phyloP scores from a whole-genome alignment of 2,329 filamentous ascomycete genomes.

The Delphinella strobiligena region DNA sequence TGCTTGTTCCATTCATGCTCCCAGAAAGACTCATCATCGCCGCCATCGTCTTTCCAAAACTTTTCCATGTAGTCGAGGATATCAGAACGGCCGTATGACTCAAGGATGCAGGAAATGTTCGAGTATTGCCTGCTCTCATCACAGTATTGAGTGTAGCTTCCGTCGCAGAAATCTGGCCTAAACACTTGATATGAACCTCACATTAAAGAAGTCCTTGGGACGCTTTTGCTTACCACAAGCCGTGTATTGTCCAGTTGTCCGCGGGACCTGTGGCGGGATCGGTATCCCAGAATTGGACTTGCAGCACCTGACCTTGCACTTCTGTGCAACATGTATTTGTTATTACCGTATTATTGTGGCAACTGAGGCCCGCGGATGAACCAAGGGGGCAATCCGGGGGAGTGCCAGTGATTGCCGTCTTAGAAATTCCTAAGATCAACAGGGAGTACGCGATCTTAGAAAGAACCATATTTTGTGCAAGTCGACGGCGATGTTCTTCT shows the following conservation, averaged over 20 bases:
- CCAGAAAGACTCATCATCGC: constrained; percentile 13
- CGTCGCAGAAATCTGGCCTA: constrained; percentile 15
- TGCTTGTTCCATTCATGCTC: constrained; percentile 17
- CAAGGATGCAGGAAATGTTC: constrained; percentile 14
- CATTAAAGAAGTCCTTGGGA: neutral
- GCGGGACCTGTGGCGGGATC: constrained; percentile 13
- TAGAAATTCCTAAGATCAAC: neutral
- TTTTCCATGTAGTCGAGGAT: constrained; percentile 13
- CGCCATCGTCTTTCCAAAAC: constrained; percentile 16
- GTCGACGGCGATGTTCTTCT: too few relatives aligned
- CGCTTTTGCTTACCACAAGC: constrained; percentile 11
- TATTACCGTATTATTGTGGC: constrained; percentile 19
- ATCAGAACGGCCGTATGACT: constrained; percentile 11
- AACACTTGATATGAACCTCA: neutral
- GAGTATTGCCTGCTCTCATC: constrained; percentile 11
- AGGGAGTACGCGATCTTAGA: neutral
- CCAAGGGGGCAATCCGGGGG: neutral
- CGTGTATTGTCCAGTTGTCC: constrained; percentile 15
- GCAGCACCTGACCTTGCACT: constrained; percentile 38
- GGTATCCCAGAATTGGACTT: constrained; percentile 17
- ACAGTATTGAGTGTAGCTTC: constrained; percentile 12
- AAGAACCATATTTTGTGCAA: neutral
- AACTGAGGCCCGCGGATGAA: constrained; percentile 5
- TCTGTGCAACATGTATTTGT: constrained; percentile 60
- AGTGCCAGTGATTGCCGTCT: neutral